These are phyloP conservation scores for Lactifluus subvellereus DNA, from an alignment of 768 basidiomycete species.

Conservation along the genomic window DNA sequence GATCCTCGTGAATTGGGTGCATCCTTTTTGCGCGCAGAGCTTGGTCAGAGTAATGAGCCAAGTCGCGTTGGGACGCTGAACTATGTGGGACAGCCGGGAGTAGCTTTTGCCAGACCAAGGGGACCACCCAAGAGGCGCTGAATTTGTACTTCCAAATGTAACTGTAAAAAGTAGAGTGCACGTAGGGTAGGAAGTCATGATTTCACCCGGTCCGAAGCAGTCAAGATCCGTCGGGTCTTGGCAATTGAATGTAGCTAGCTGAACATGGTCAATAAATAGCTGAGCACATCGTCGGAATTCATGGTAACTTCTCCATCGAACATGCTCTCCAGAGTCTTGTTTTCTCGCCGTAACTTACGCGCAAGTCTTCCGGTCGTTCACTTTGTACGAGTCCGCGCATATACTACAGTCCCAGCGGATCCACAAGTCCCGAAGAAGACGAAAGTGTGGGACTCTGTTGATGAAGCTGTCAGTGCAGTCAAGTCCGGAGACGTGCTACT, in stretches of 20 bases:
- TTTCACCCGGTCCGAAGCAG: background rate
- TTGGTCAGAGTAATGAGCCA: conserved; percentile 35
- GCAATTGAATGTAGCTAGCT: background rate
- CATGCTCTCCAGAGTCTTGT: conserved; percentile 2
- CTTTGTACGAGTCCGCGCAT: conserved; percentile 12
- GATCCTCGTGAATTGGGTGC: conserved; percentile 70
- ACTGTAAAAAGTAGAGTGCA: background rate
- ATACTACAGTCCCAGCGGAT: conserved; percentile 16
- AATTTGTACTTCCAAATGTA: background rate
- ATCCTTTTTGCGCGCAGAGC: conserved; percentile 51
- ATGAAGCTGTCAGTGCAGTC: conserved; percentile 79
- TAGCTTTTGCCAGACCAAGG: conserved; percentile 62
- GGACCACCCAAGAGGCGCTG: conserved; percentile 55
- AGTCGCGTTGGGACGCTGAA: conserved; percentile 24
- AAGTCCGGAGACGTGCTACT: conserved; percentile 75
- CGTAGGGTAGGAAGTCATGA: background rate
- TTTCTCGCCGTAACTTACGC: background rate
- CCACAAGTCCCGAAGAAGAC: conserved; percentile 34
- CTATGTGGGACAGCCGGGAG: conserved; percentile 32
- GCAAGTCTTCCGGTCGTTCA: background rate
- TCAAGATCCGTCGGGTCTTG: background rate
- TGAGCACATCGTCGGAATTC: background rate
- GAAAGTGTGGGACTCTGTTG: conserved; percentile 78
- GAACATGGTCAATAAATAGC: background rate
- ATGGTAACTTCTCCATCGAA: background rate